phyloP scores from a whole-genome alignment of 1,139 yeast genomes.

The Candida glucosophila region DNA sequence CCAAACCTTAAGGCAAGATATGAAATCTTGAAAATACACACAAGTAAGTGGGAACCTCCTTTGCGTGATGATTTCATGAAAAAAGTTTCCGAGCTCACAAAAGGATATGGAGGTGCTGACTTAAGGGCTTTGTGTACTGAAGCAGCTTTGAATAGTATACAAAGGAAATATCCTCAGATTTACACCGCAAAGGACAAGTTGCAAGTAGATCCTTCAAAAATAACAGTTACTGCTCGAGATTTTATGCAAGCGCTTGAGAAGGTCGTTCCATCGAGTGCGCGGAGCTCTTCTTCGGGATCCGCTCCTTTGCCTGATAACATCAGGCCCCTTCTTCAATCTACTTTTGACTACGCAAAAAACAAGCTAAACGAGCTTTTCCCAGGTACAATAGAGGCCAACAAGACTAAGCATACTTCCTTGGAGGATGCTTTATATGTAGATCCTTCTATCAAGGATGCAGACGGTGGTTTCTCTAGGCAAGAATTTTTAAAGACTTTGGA shows the following conservation, averaged over 20 bases:
- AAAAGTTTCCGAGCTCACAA: conserved; percentile 71
- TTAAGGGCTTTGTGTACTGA: conserved; percentile 91
- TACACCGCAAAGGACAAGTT: conserved; percentile 72
- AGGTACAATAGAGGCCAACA: conserved; percentile 21
- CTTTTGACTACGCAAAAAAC: conserved; percentile 37
- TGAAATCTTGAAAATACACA: conserved; percentile 75
- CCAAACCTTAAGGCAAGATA: conserved; percentile 79
- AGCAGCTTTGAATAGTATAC: conserved; percentile 88
- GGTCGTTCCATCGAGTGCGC: conserved; percentile 85
- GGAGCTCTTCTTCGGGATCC: conserved; percentile 69
- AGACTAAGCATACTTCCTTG: conserved; percentile 44
- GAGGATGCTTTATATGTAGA: conserved; percentile 68
- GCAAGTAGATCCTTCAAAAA: conserved; percentile 59
- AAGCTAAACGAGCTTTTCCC: conserved; percentile 61
- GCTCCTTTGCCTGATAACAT: conserved; percentile 74
- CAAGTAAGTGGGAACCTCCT: conserved; percentile 82
- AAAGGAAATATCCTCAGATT: conserved; percentile 88
- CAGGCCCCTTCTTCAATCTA: conserved; percentile 48
- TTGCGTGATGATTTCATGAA: conserved; percentile 48
- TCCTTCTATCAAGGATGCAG: conserved; percentile 45
- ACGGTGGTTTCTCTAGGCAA: conserved; percentile 64
- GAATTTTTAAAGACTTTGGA: conserved; percentile 52
- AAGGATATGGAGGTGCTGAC: conserved; percentile 99
- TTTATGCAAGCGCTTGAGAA: conserved; percentile 81
- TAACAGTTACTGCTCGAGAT: conserved; percentile 76